A percentile compares a stretch with the other conserved stretches of the same genome.
phyloP scores from a whole-genome alignment of 1,139 yeast species.

The Candida gigantensis region DNA sequence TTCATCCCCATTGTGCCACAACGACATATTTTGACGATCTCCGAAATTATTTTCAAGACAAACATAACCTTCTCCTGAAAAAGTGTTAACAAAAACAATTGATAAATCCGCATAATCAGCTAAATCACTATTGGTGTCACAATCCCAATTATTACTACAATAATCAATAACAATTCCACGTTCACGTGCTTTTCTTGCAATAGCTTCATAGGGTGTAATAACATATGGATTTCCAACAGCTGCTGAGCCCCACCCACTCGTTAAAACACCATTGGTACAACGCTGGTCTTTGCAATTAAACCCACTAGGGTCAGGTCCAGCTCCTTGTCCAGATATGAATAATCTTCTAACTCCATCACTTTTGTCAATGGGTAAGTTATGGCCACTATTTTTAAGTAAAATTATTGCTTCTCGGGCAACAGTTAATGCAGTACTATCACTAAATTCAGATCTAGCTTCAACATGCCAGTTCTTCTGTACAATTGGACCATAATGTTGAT shows the following conservation, averaged over 20 bases:
- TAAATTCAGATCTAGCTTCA: slow-evolving; percentile 51
- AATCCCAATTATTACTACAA: slow-evolving; percentile 44
- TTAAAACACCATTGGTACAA: slow-evolving; percentile 47
- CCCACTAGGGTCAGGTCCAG: slow-evolving; percentile 50
- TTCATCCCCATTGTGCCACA: slow-evolving; percentile 65
- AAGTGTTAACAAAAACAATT: slow-evolving; percentile 51
- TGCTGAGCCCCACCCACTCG: slow-evolving; percentile 57
- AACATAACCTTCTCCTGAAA: slow-evolving; percentile 62
- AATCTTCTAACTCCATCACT: slow-evolving; percentile 44
- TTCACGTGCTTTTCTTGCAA: slow-evolving; percentile 43
- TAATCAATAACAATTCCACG: slow-evolving; percentile 47
- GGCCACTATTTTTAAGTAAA: slow-evolving; percentile 52
- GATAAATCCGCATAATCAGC: slow-evolving; percentile 55
- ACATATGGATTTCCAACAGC: slow-evolving; percentile 55
- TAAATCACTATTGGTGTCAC: slow-evolving; percentile 42
- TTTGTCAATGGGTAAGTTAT: slow-evolving; percentile 50
- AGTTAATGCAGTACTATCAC: slow-evolving; percentile 51
- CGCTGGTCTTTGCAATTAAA: slow-evolving; percentile 52
- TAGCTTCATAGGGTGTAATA: slow-evolving; percentile 56
- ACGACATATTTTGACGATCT: slow-evolving; percentile 55
- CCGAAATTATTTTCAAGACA: slow-evolving; percentile 61
- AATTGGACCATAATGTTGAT: slow-evolving; percentile 55
- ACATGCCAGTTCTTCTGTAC: slow-evolving; percentile 56
- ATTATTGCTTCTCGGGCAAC: slow-evolving; percentile 61
- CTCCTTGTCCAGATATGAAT: slow-evolving; percentile 50